Evolutionary conservation across 1,284 basidiomycete species (phyloP), one percentile per base, ranked within the genome.

Genomic region (Marasmius fiardii): DNA sequence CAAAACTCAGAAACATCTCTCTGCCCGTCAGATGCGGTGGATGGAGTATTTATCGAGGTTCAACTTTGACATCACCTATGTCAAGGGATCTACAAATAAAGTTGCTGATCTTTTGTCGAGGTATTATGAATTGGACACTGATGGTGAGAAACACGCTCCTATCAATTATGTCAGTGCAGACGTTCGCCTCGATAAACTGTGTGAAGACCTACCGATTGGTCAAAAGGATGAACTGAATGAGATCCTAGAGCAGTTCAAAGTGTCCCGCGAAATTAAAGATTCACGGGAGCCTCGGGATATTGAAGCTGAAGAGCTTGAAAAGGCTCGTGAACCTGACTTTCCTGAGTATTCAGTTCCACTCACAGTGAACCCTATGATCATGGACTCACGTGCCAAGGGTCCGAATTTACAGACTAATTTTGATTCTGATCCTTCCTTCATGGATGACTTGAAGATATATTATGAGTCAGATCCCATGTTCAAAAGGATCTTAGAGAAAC

Each of bases 41-140:
- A 53, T 53, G 55, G 58, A 59, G 24, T 59, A 53, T 24, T 33
- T 33, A n/a, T n/a, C n/a, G n/a, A n/a, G n/a, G n/a, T n/a, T n/a
- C n/a, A n/a, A n/a, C n/a, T n/a, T n/a, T n/a, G 50, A 52, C n/a
- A 56, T 56, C 21, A 56, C 55, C 2, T 56, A 52, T 41, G 35
- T 56, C 1, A 53, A 56, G 33, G 58, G 55, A 2, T 39, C 45
- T 5, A 35, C 6, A 4, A 59, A 59, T 24, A 35, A 43, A 23
- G 55, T 59, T 1, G 55, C 58, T 0, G 58, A 57, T 26, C 24
- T 39, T 2, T 39, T 59, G 2, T 59, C 58, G 2, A 39, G 51
- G 2, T 59, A 59, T 20, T 59, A 50, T 18, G 55, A 59, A 28
- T 39, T 24, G 16, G 51, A 57, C 31, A 39, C 16, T 2, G n/a